Base-by-base conservation (phyloP, 306 rosid species). In the Pyrus betulifolia region DNA sequence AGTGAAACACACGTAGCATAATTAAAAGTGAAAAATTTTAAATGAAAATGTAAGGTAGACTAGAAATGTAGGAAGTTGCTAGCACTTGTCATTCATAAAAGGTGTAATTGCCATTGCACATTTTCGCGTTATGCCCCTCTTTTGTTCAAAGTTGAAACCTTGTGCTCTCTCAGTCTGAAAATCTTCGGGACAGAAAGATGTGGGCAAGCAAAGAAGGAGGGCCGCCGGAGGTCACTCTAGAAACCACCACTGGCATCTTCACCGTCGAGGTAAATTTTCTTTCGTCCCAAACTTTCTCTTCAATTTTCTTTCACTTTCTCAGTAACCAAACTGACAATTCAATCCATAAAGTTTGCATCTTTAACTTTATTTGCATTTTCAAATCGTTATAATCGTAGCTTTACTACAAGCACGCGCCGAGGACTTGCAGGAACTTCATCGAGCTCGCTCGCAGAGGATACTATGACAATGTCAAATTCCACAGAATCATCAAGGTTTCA, bases 361-460 rank as follows among this genome's bases (percentile, higher is more conserved):
- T 61, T 62, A 25, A 55, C 42, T 4, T 61, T 11, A 2, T 4
- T 65, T 23, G 4, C 59, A n/a, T 40, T 49, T 59, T 4, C 15
- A 19, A 67, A 70, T 21, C 46, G 17, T 51, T 52, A 33, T 33
- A 57, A 68, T 77, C 52, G n/a, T 70, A 96, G 99, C 78, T 92
- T 60, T 96, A 96, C 84, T 92, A 79, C 87, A 96, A 96, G 78
- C 99, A 96, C 70, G 83, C 99, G 3, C 99, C 99, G 8, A 89
- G 99, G 76, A 92, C 99, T 60, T 90, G 96, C 84, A 87, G 99
- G 81, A 96, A 96, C 89, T 96, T 96, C 86, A 85, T 91, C 45
- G 99, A 96, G 77, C 98, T 96, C 18, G 86, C 97, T 80, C 98
- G 99, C 67, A 83, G 99, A 81, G 91, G 90, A 66, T 96, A 96